Percentiles rank a stretch among this genome's conserved stretches.
Conservation (phyloP, 345 rosid genomes). For the sweet orange (Citrus sinensis) region DNA sequence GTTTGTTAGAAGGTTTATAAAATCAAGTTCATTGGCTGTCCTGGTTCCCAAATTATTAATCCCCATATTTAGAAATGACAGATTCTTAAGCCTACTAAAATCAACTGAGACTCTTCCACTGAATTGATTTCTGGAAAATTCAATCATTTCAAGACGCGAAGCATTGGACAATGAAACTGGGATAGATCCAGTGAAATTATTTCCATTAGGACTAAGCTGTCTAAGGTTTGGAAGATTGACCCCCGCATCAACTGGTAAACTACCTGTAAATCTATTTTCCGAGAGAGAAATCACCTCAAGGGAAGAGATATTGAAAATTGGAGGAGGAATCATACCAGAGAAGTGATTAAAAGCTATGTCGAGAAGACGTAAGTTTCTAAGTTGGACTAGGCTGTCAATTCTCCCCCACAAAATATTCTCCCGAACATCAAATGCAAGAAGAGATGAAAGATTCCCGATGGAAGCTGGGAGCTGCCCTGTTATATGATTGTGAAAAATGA, state of each 20-base stretch:
- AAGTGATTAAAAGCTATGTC: too few species aligned
- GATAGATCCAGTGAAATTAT: slow-evolving; percentile 17
- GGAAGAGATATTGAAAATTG: slow-evolving; percentile 10
- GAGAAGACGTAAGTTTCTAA: too few species aligned
- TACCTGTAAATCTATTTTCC: slow-evolving; percentile 6
- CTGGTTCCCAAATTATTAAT: background rate
- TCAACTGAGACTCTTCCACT: slow-evolving; percentile 7
- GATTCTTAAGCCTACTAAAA: background rate
- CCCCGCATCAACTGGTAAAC: background rate
- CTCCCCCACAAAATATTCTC: background rate
- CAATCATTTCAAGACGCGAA: background rate
- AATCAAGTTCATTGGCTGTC: too few species aligned
- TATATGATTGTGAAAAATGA: background rate
- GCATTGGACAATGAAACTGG: slow-evolving; percentile 25
- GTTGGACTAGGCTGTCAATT: too few species aligned
- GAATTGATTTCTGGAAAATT: background rate
- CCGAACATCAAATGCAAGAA: accelerated
- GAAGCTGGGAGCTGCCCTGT: background rate
- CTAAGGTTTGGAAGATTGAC: slow-evolving; percentile 18
- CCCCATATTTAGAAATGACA: background rate
- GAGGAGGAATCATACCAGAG: too few species aligned
- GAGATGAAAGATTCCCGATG: slow-evolving; percentile 20
- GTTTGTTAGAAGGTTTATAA: too few species aligned
- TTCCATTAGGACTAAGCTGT: background rate
- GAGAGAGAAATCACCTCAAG: accelerated